phyloP scores from a whole-genome alignment of 2,329 filamentous ascomycete species.

The Neodidymelliopsis sp. region DNA sequence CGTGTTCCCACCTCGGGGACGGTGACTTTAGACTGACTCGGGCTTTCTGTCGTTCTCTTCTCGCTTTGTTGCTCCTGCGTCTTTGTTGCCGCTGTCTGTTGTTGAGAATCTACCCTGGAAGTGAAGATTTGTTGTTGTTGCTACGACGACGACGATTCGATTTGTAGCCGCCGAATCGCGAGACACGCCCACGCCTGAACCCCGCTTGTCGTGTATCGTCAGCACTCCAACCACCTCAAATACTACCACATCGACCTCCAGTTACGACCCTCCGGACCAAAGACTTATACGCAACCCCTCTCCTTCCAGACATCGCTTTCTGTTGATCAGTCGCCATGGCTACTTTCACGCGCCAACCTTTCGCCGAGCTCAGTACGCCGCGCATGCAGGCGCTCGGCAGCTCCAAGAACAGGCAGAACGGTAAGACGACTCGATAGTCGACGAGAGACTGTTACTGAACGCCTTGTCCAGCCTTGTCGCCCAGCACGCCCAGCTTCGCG shows the following conservation, averaged over 20 bases:
- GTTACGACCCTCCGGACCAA: too few relatives aligned
- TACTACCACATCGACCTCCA: neutral
- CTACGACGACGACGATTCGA: conserved; percentile 10
- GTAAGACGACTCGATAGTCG: conserved; percentile 39
- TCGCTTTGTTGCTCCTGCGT: neutral
- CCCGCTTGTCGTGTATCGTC: conserved; percentile 11
- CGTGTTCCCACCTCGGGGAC: conserved; percentile 3
- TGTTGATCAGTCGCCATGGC: conserved; percentile 32
- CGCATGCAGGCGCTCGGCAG: conserved; percentile 76
- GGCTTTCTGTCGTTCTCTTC: neutral
- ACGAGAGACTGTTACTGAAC: conserved; percentile 28
- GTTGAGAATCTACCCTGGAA: neutral
- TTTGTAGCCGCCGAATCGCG: conserved; percentile 1
- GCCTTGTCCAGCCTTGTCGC: conserved; percentile 37
- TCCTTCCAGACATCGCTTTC: conserved; percentile 1
- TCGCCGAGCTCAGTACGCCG: conserved; percentile 73
- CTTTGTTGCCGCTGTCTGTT: neutral
- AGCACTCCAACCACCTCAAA: conserved; percentile 2
- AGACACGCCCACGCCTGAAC: neutral
- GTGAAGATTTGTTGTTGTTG: conserved; percentile 9
- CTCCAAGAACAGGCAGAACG: conserved; percentile 78
- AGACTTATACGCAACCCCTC: too few relatives aligned
- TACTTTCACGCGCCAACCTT: conserved; percentile 71
- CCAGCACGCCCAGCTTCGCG: conserved; percentile 36
- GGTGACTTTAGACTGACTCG: conserved; percentile 4